Conservation (phyloP, 2,329 filamentous ascomycete genomes). For the Diaporthe nobilis region DNA sequence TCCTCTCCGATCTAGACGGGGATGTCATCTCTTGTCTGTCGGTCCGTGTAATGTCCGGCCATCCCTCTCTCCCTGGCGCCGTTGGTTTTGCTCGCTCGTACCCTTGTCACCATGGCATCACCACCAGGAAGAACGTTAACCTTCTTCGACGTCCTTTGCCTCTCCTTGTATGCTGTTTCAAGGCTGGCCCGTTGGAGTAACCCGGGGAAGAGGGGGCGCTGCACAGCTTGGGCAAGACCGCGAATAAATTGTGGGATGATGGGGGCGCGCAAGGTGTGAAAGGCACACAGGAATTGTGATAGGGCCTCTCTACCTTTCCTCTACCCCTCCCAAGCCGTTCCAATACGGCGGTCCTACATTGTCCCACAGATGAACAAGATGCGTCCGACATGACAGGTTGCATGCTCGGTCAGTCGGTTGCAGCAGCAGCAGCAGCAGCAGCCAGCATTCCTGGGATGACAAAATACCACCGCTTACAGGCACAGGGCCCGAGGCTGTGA, state of each 20-base stretch:
- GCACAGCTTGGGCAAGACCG: conserved; percentile 19
- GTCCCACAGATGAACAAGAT: conserved; percentile 36
- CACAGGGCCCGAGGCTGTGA: conserved; percentile 1
- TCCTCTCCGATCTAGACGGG: conserved; percentile 17
- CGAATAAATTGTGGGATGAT: conserved; percentile 13
- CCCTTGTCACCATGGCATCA: conserved; percentile 19
- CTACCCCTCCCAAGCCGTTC: background rate
- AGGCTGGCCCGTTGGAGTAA: conserved; percentile 10
- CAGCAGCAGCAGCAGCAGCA: background rate
- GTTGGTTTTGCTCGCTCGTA: background rate
- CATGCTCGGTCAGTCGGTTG: conserved; percentile 20
- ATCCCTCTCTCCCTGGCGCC: background rate
- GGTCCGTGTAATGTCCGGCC: background rate
- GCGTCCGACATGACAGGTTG: conserved; percentile 38
- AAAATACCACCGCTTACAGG: background rate
- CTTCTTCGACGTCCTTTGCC: background rate
- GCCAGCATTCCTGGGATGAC: background rate
- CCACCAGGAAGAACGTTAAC: background rate
- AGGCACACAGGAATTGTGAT: conserved; percentile 26
- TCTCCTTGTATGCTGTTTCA: conserved; percentile 4
- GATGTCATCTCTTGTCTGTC: conserved; percentile 16
- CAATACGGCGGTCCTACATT: conserved; percentile 2
- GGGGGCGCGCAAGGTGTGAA: background rate
- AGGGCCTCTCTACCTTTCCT: background rate
- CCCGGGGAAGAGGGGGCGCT: background rate